A percentile compares a stretch with the other conserved stretches of the same genome.
Conservation (phyloP, 257 asterid species). For the Perilla frutescens region DNA sequence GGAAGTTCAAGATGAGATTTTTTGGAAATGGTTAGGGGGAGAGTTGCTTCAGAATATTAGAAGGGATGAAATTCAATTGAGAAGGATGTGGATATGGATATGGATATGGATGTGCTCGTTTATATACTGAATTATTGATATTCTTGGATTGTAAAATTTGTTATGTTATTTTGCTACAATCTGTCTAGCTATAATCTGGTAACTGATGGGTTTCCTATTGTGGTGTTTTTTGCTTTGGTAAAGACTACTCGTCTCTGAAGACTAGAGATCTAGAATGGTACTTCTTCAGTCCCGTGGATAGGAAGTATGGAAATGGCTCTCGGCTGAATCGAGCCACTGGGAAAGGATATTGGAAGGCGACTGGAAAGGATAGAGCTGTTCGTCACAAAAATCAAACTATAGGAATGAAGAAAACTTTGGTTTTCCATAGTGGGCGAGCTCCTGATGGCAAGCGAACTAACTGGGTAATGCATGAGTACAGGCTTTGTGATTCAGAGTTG, state of each 20-base stretch:
- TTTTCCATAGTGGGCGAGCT: constrained; percentile 91
- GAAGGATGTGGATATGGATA: constrained; percentile 27
- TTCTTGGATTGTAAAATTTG: not conserved
- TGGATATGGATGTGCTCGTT: not conserved
- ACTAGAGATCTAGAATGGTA: constrained; percentile 93
- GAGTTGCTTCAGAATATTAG: not conserved
- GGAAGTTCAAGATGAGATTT: constrained; percentile 30
- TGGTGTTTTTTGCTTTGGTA: constrained; percentile 4
- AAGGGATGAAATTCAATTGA: not conserved
- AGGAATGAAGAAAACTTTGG: constrained; percentile 95
- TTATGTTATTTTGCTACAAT: too few relatives aligned
- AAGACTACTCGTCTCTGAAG: constrained; percentile 73
- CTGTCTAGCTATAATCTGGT: not conserved
- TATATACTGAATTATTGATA: not conserved
- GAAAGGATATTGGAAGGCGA: constrained; percentile 94
- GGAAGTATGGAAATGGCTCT: constrained; percentile 92
- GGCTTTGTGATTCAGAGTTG: constrained; percentile 79
- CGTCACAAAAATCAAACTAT: constrained; percentile 66
- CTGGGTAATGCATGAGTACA: constrained; percentile 98
- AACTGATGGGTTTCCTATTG: constrained; percentile 14
- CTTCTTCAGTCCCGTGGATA: constrained; percentile 89
- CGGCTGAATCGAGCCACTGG: constrained; percentile 96
- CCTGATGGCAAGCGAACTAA: constrained; percentile 95
- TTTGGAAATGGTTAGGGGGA: constrained; percentile 21
- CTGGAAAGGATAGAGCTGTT: constrained; percentile 86